Conservation (phyloP, 805 yeast species). For the Pichia sporocuriosa region DNA sequence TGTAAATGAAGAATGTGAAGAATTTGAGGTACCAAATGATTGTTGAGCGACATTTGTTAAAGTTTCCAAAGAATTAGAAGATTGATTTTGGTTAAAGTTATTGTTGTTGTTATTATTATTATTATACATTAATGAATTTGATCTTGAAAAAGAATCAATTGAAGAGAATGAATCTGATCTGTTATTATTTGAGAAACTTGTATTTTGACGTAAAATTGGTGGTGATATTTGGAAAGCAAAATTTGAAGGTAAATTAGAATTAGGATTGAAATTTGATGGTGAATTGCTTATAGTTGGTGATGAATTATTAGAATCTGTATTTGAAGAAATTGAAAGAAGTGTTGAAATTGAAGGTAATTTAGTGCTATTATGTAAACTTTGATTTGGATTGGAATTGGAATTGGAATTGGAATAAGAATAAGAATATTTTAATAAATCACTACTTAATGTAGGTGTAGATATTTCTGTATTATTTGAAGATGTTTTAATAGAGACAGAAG, state of each 20-base stretch:
- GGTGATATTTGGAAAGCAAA: background rate
- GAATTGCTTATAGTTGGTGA: background rate
- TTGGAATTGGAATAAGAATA: conserved; percentile 12
- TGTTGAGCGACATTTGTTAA: conserved; percentile 13
- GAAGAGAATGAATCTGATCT: conserved; percentile 15
- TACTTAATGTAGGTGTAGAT: background rate
- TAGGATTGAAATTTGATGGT: background rate
- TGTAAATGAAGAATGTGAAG: background rate
- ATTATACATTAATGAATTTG: conserved; percentile 1
- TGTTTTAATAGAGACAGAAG: too few relatives aligned
- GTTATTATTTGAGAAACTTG: conserved; percentile 1
- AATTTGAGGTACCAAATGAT: conserved; percentile 7
- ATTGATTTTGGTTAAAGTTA: background rate
- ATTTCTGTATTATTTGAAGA: too few relatives aligned
- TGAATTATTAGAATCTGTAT: too few relatives aligned
- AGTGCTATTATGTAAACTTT: background rate
- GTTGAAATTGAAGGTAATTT: conserved; percentile 7
- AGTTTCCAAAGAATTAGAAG: conserved; percentile 7
- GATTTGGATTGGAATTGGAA: background rate
- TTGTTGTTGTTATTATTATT: background rate
- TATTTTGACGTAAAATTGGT: conserved; percentile 9
- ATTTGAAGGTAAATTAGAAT: background rate
- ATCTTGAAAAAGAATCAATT: conserved; percentile 3
- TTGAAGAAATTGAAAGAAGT: conserved; percentile 1
- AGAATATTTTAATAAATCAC: conserved; percentile 16